Conservation (phyloP, 2,329 filamentous ascomycete genomes). For the Aspergillus versicolor region DNA sequence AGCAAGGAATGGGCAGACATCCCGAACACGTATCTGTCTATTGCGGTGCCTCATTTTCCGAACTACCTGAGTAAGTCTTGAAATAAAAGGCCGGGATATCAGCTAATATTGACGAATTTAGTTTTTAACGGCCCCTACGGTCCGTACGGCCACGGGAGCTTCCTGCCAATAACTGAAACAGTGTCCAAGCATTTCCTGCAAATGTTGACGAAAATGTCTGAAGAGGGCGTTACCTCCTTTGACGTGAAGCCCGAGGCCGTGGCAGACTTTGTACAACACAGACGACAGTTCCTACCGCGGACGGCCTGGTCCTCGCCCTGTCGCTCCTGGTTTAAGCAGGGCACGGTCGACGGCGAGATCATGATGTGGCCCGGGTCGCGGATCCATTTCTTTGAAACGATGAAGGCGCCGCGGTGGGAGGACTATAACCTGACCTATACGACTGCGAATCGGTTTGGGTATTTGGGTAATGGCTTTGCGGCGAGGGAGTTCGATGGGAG, state of each 20-base stretch:
- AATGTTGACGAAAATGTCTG: not conserved
- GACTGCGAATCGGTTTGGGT: constrained; percentile 18
- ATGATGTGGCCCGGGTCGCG: constrained; percentile 24
- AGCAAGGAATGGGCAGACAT: not conserved
- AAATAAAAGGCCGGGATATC: not conserved
- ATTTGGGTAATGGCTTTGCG: constrained; percentile 20
- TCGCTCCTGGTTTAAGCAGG: constrained; percentile 14
- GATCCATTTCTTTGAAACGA: constrained; percentile 25
- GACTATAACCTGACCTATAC: constrained; percentile 24
- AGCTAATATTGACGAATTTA: not conserved
- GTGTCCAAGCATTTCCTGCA: constrained; percentile 6
- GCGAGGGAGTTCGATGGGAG: constrained; percentile 19
- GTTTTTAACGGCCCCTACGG: constrained; percentile 18
- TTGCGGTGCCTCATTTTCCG: constrained; percentile 22
- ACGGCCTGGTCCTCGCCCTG: constrained; percentile 13
- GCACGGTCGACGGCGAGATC: constrained; percentile 11
- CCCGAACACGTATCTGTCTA: constrained; percentile 15
- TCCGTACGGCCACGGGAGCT: constrained; percentile 27
- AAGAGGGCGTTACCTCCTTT: not conserved
- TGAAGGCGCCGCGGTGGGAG: constrained; percentile 25
- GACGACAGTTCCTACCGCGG: constrained; percentile 4
- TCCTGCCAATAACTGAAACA: constrained; percentile 25
- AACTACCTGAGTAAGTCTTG: constrained; percentile 24
- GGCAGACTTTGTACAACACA: constrained; percentile 11
- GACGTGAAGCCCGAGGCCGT: not conserved